Base-by-base conservation (phyloP, 2,329 filamentous ascomycete species). In the Epichloe gansuensis region DNA sequence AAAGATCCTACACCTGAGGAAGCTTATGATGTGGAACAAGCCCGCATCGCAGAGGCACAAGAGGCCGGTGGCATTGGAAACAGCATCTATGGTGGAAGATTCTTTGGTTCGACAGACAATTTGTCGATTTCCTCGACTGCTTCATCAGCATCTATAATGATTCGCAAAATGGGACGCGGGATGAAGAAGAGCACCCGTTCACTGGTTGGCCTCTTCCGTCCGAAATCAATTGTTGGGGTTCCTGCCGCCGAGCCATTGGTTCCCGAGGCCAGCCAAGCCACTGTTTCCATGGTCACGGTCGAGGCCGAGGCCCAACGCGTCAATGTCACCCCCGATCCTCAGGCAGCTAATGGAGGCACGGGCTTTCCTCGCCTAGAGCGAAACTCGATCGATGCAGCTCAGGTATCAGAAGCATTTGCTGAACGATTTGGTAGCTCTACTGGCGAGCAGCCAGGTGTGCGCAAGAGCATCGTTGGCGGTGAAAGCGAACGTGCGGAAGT, bases 141-240 rank as follows among this genome's bases (percentile, higher is more conserved):
- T 21, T 94, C 89, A 6, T 94, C 88, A 21, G 88, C 88, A 36
- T 94, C 89, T 34, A 82, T 94, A 60, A 94, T 94, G 88, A 86
- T 98, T 58, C 83, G 93, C 50, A 98, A 98, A 73, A 98, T 98
- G 93, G 93, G 93, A 52, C 89, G 89, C 58, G 90, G 91, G n/a
- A 86, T 97, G 82, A 97, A 95, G 77, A 94, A 93, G 70, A 85
- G 89, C 49, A 86, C 85, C 17, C 80, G 90, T 47, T 96, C 90
- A 25, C 80, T 98, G 51, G 94, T 94, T 59, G 93, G 93, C 27
- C 75, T 98, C 7, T 98, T 98, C 73, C 79, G 93, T 56, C 91
- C 93, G 0, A 98, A 97, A 68, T 97, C 91, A 1, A 76, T 95
- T 15, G 79, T 91, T 60, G 90, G 89, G 35, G 81, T 85, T 21